These are phyloP conservation scores for Polymyxa betae DNA, from an alignment of 208 protist species.

Conservation along the genomic window DNA sequence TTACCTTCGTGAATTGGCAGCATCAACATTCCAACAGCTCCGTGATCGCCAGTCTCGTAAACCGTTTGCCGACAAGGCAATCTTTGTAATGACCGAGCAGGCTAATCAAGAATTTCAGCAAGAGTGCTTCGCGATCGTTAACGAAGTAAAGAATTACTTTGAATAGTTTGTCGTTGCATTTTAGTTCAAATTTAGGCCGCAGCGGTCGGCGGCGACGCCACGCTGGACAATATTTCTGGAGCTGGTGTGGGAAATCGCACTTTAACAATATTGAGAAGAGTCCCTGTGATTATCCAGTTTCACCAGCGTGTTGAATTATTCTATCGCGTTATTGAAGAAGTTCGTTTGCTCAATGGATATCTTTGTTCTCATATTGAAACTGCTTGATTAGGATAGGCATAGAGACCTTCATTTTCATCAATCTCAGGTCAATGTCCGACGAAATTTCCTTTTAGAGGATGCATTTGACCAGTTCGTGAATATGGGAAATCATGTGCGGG, in stretches of 20 bases:
- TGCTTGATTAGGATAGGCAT: not conserved
- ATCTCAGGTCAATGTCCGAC: not conserved
- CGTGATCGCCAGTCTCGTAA: not conserved
- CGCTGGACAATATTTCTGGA: no score
- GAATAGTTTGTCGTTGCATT: not conserved
- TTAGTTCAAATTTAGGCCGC: no score
- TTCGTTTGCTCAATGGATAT: not conserved
- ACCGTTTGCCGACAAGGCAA: not conserved
- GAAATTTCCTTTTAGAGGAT: conserved; percentile 4
- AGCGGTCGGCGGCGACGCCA: no score
- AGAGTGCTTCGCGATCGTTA: not conserved
- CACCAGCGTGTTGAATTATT: not conserved
- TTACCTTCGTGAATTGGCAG: not conserved
- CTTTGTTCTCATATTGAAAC: not conserved
- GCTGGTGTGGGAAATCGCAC: no score
- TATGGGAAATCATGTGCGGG: not conserved
- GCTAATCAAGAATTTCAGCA: not conserved
- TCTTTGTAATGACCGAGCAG: not conserved
- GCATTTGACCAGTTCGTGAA: not conserved
- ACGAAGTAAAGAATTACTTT: not conserved
- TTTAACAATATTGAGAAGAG: not conserved
- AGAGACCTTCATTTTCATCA: not conserved
- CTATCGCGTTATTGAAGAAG: not conserved
- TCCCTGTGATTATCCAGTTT: not conserved
- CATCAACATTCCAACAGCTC: conserved; percentile 8